A percentile compares a stretch with the other conserved stretches of the same genome.
Evolutionary conservation across 2,329 filamentous ascomycete species (phyloP).

Genomic region (Aspergillus unguis): DNA sequence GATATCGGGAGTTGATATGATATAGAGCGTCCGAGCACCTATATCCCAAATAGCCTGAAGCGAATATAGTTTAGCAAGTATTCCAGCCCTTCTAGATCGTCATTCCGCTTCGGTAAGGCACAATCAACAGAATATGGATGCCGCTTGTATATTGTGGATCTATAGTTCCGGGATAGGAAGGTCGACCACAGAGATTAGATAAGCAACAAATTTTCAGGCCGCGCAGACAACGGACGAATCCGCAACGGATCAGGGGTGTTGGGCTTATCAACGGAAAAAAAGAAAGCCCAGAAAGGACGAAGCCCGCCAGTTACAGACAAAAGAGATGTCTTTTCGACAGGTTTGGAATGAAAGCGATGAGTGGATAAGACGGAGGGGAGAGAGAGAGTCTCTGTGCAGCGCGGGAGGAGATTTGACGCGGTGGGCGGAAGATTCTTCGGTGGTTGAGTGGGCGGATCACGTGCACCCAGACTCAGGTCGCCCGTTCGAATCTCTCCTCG

Average conservation of each 20-base stretch:
- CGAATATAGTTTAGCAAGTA: background rate
- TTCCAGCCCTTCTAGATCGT: background rate
- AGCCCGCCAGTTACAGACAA: too few species aligned
- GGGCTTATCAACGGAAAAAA: background rate
- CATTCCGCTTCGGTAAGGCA: background rate
- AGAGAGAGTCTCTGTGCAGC: background rate
- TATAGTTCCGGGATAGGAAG: background rate
- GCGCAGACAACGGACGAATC: too few species aligned
- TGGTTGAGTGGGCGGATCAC: conserved; percentile 6
- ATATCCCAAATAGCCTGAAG: background rate
- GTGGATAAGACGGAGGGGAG: background rate
- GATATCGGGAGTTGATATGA: background rate
- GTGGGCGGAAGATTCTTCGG: background rate
- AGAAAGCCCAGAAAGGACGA: background rate
- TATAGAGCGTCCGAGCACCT: background rate
- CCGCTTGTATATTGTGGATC: background rate
- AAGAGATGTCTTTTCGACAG: too few species aligned
- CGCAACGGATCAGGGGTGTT: too few species aligned
- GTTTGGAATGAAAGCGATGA: background rate
- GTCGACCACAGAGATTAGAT: background rate
- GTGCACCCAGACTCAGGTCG: background rate
- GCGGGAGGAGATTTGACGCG: background rate
- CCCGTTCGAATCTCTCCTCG: conserved; percentile 1
- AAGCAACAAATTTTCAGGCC: background rate
- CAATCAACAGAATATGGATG: background rate